A percentile compares a stretch with the other conserved stretches of the same genome.
phyloP scores from a whole-genome alignment of 179 eudicot genomes.

The Monotropa hypopitys region DNA sequence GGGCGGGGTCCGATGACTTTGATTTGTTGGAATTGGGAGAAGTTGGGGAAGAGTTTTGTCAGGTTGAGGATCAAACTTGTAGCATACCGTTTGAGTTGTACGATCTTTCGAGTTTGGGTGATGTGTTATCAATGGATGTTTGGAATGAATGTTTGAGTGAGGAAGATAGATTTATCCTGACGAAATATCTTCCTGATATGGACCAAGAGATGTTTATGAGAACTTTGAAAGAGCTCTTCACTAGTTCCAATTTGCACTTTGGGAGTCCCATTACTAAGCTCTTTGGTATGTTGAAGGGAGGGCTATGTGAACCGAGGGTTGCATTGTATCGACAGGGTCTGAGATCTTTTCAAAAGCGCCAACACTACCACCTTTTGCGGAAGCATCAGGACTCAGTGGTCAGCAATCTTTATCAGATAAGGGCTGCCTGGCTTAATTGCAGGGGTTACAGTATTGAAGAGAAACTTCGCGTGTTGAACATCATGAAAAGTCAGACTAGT shows the following conservation, averaged over 20 bases:
- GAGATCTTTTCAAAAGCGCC: slow-evolving; percentile 53
- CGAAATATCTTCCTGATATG: slow-evolving; percentile 85
- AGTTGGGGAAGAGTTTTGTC: slow-evolving; percentile 77
- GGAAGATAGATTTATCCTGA: slow-evolving; percentile 65
- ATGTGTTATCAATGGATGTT: slow-evolving; percentile 67
- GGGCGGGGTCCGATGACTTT: slow-evolving; percentile 92
- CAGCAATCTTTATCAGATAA: slow-evolving; percentile 53
- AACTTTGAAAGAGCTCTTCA: slow-evolving; percentile 83
- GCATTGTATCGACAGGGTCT: slow-evolving; percentile 78
- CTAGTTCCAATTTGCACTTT: slow-evolving; percentile 68
- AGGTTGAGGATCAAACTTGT: slow-evolving; percentile 78
- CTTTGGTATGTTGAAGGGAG: slow-evolving; percentile 82
- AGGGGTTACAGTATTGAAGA: slow-evolving; percentile 83
- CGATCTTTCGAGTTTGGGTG: slow-evolving; percentile 61
- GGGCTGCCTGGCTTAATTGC: slow-evolving; percentile 68
- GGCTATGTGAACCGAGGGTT: slow-evolving; percentile 87
- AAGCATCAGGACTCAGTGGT: slow-evolving; percentile 78
- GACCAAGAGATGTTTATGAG: slow-evolving; percentile 70
- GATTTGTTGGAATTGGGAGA: slow-evolving; percentile 90
- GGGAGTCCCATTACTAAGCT: slow-evolving; percentile 60
- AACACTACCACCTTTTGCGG: slow-evolving; percentile 57
- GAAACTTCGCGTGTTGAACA: slow-evolving; percentile 70
- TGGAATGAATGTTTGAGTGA: slow-evolving; percentile 88
- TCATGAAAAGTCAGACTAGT: slow-evolving; percentile 66
- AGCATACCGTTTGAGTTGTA: slow-evolving; percentile 76